These are phyloP conservation scores for Hymenochaete sp. DNA, from an alignment of 1,284 basidiomycete species.

Conservation along the genomic window DNA sequence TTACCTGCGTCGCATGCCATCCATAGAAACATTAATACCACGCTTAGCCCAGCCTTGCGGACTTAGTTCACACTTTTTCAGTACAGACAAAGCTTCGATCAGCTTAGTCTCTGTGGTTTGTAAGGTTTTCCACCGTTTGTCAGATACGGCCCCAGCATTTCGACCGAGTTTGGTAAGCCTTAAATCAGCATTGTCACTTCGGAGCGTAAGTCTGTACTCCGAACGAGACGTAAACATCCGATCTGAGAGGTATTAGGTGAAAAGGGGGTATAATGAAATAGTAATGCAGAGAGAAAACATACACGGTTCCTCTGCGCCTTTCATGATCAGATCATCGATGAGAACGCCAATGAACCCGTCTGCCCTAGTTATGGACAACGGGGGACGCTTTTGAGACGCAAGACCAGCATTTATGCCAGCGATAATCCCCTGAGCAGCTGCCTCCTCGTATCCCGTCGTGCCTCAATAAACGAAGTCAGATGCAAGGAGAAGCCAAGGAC, in stretches of 20 bases:
- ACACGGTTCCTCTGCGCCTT: slow-evolving; percentile 88
- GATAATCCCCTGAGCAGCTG: slow-evolving; percentile 77
- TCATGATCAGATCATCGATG: slow-evolving; percentile 83
- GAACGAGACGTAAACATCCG: slow-evolving; percentile 90
- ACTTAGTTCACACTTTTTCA: slow-evolving; percentile 43
- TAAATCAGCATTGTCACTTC: slow-evolving; percentile 83
- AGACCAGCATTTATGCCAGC: slow-evolving; percentile 86
- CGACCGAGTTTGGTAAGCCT: slow-evolving; percentile 67
- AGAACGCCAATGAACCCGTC: slow-evolving; percentile 84
- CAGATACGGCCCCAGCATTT: slow-evolving; percentile 51
- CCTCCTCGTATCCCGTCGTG: slow-evolving; percentile 90
- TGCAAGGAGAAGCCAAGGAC: background rate
- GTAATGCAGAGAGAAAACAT: slow-evolving; percentile 24
- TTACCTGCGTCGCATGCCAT: slow-evolving; percentile 57
- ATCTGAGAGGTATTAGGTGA: slow-evolving; percentile 36
- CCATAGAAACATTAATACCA: slow-evolving; percentile 47
- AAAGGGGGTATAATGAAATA: background rate
- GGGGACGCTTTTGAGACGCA: slow-evolving; percentile 43
- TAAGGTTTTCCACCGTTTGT: slow-evolving; percentile 53
- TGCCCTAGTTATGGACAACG: slow-evolving; percentile 66
- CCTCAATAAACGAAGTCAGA: slow-evolving; percentile 31
- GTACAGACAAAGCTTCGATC: slow-evolving; percentile 37
- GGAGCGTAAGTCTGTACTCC: slow-evolving; percentile 80
- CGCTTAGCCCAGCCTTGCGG: slow-evolving; percentile 55
- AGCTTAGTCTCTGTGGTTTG: slow-evolving; percentile 41